phyloP scores from a whole-genome alignment of 306 rosid genomes.

The Trifolium repens region DNA sequence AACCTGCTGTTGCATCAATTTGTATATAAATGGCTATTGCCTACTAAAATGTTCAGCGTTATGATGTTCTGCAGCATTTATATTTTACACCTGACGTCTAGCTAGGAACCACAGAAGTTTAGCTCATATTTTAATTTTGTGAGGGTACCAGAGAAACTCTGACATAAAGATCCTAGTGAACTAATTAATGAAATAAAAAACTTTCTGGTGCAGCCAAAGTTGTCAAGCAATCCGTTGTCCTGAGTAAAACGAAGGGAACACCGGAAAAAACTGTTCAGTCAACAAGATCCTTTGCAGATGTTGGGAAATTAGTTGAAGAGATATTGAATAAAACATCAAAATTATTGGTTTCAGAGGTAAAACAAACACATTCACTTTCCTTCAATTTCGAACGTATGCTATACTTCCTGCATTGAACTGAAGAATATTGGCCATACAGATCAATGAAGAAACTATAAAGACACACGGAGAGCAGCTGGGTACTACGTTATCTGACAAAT shows the following conservation, averaged over 20 bases:
- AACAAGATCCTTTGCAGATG: constrained; percentile 58
- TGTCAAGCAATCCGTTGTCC: constrained; percentile 50
- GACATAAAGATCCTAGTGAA: constrained; percentile 11
- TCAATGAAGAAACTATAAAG: constrained; percentile 63
- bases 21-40: background rate
- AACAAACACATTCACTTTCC: constrained; percentile 16
- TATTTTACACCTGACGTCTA: constrained; percentile 5
- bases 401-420: constrained; percentile 16
- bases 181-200: constrained; percentile 5
- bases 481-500: constrained; percentile 57
- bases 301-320: constrained; percentile 71
- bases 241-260: constrained; percentile 56
- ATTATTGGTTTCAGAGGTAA: constrained; percentile 76
- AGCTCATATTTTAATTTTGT: constrained; percentile 13
- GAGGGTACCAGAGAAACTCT: constrained; percentile 21
- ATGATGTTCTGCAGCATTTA: background rate
- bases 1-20: background rate
- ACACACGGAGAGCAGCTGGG: constrained; percentile 72
- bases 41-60: constrained; percentile 27
- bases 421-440: constrained; percentile 53
- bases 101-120: background rate
- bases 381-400: constrained; percentile 8
- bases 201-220: constrained; percentile 54
- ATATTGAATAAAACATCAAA: constrained; percentile 75
- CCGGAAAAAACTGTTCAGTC: constrained; percentile 47